phyloP scores from a whole-genome alignment of 139 green algal species.

The Tetraselmis chui region DNA sequence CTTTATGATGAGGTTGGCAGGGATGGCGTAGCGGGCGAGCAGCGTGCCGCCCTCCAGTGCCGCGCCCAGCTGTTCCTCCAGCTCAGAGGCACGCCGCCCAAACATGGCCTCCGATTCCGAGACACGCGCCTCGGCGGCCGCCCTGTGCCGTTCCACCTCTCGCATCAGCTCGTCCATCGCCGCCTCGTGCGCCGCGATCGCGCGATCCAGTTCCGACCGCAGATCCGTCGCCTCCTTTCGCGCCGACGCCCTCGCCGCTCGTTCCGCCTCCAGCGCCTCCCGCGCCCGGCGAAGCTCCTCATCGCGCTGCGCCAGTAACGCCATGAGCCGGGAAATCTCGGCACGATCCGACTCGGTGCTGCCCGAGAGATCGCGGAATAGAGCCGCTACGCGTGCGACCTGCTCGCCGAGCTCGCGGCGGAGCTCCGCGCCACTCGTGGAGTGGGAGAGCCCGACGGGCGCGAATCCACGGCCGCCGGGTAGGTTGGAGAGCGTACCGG shows the following conservation, averaged over 20 bases:
- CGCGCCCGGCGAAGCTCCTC: neutral
- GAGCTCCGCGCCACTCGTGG: neutral
- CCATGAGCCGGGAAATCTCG: neutral
- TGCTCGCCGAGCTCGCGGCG: neutral
- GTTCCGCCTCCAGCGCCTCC: neutral
- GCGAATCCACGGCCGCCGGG: too few species aligned
- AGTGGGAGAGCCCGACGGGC: neutral
- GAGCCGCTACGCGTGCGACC: neutral
- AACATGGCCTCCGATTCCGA: neutral
- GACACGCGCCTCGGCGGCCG: neutral
- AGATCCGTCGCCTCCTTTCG: neutral
- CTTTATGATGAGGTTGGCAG: neutral
- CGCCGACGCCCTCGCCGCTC: too few species aligned
- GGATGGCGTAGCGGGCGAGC: neutral
- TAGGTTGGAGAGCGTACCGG: neutral
- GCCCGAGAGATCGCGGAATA: neutral
- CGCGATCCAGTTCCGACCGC: neutral
- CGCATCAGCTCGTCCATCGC: neutral
- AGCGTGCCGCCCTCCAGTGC: neutral
- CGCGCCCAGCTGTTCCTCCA: neutral
- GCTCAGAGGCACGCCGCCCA: neutral
- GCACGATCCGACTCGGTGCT: neutral
- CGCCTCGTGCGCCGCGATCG: neutral
- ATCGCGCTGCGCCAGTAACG: neutral
- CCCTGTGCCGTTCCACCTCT: neutral